Conservation (phyloP, 805 yeast genomes). For the Yamadazyma insecticola region DNA sequence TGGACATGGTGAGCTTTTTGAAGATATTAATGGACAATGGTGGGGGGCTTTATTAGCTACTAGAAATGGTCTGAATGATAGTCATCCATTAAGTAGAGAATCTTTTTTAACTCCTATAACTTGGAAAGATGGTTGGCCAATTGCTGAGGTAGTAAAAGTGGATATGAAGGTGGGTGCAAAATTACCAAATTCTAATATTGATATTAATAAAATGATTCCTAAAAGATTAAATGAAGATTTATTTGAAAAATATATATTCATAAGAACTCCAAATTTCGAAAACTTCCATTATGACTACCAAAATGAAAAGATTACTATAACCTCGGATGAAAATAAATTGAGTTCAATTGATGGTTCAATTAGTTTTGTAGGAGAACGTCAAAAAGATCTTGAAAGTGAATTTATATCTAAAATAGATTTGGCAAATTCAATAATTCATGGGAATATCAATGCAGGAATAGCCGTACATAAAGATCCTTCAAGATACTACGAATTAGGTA, state of each 20-base stretch:
- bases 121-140: slow-evolving; percentile 6
- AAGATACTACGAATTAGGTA: slow-evolving; percentile 4
- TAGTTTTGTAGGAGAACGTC: slow-evolving; percentile 5
- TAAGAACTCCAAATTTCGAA: slow-evolving; percentile 1
- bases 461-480: slow-evolving; percentile 3
- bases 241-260: slow-evolving; percentile 1
- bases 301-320: slow-evolving; percentile 1
- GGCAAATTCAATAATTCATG: slow-evolving; percentile 1
- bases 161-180: slow-evolving; percentile 2
- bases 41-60: slow-evolving; percentile 4
- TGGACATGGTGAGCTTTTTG: slow-evolving; percentile 6
- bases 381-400: slow-evolving; percentile 2
- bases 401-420: slow-evolving; percentile 1
- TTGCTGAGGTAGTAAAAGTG: slow-evolving; percentile 4
- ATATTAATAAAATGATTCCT: slow-evolving; percentile 1
- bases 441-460: slow-evolving; percentile 1
- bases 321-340: background rate
- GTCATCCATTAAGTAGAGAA: slow-evolving; percentile 5
- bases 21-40: slow-evolving; percentile 4
- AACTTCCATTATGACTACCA: slow-evolving; percentile 2
- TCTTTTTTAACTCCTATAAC: slow-evolving; percentile 4
- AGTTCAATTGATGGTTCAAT: slow-evolving; percentile 1
- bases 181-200: slow-evolving; percentile 1
- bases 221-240: slow-evolving; percentile 2
- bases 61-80: slow-evolving; percentile 1